These are phyloP conservation scores for Lipomyces kockii DNA, from an alignment of 805 yeast species.

Conservation along the genomic window DNA sequence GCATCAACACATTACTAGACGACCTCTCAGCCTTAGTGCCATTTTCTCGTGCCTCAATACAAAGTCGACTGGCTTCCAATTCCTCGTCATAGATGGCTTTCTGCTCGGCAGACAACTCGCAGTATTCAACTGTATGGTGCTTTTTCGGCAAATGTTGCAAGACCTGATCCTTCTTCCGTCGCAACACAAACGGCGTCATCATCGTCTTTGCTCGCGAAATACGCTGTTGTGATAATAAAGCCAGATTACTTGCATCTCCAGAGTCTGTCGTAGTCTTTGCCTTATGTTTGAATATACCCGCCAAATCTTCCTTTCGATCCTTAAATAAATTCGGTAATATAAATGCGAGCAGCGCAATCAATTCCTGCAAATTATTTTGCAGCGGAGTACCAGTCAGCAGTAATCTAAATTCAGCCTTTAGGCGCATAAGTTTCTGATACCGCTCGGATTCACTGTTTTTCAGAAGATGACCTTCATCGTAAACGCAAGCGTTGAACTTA, in stretches of 20 bases:
- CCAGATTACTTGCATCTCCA: constrained; percentile 59
- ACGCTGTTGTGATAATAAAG: constrained; percentile 86
- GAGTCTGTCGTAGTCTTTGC: constrained; percentile 69
- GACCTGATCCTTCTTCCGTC: constrained; percentile 92
- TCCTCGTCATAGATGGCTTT: constrained; percentile 63
- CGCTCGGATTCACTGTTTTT: constrained; percentile 89
- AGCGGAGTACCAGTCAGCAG: constrained; percentile 95
- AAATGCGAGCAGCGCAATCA: constrained; percentile 87
- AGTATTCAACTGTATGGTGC: constrained; percentile 62
- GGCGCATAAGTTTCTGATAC: constrained; percentile 81
- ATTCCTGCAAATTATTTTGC: constrained; percentile 88
- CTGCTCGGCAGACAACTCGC: constrained; percentile 65
- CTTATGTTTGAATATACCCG: constrained; percentile 82
- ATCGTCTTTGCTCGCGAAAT: constrained; percentile 90
- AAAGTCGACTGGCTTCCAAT: constrained; percentile 49
- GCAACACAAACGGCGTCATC: constrained; percentile 96
- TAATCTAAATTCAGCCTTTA: constrained; percentile 81
- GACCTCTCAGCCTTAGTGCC: constrained; percentile 49
- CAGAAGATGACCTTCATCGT: constrained; percentile 97
- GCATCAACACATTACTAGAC: constrained; percentile 79
- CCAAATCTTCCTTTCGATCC: constrained; percentile 80
- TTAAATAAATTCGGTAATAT: constrained; percentile 83
- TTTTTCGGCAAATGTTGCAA: constrained; percentile 86
- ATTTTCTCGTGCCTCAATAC: constrained; percentile 42
- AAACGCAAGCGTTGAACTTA: constrained; percentile 84